Base-by-base conservation (phyloP, 1,284 basidiomycete genomes). In the Ustilago nuda region DNA sequence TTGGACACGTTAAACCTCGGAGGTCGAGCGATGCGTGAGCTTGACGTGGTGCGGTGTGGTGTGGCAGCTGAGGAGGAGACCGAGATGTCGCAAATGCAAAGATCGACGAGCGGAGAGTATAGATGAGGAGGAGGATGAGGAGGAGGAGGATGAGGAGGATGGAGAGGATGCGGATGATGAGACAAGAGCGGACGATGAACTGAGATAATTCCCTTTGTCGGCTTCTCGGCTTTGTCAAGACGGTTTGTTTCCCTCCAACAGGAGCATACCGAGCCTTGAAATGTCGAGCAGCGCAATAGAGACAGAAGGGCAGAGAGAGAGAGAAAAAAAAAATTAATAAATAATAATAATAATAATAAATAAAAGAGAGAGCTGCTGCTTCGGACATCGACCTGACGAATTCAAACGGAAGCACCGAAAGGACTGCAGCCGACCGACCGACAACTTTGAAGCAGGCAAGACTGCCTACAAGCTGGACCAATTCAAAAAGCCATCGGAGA, bases 51-150 rank as follows among this genome's bases (percentile, higher is more conserved):
- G 45, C 39, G 23, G 52, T 27, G 23, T 27, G 23, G 23, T 27
- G 23, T 23, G 35, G 56, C 53, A 8, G 35, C 33, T 32, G 39
- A 48, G 27, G 8, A n/a, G 13, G 45, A 36, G 41, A 41, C 37
- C 12, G 61, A 56, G 67, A 61, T 43, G 57, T 43, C 58, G 36
- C 54, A 65, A 62, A 55, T 71, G 68, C 68, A 72, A 61, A 62
- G 69, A 63, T 63, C 69, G 64, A 66, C 64, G 64, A 66, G 64
- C 64, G 64, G 69, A 66, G 62, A 48, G 43, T 27, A 27, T 23
- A 3, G 43, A 61, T 36, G 45, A 48, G 4, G 19, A 13, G 8
- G 45, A 50, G 32, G 48, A 4, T 3, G 48, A 50, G 27, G 53
- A 57, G 19, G 57, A 53, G 2, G 23, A 27, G 23, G 23, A 27